Base-by-base conservation (phyloP, 371 early-diverging fungal genomes). In the Mortierella sp. region DNA sequence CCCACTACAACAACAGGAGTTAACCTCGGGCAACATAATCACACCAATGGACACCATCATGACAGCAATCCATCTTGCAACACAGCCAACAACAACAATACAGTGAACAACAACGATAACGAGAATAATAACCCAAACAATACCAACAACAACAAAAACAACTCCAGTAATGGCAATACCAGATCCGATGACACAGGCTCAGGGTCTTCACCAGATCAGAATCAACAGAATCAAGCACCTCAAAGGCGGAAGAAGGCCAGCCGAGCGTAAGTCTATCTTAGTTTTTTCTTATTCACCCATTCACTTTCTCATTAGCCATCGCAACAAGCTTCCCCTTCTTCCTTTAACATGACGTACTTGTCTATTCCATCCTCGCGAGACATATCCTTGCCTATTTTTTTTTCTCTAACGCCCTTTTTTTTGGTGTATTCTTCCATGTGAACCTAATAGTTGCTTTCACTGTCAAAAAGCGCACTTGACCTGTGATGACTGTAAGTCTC, bases 381-480 rank as follows among this genome's bases (percentile, higher is more conserved):
- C 15, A 39, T 14, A 15, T 30, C 46, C 37, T 30, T 34, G 49
- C 8, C 37, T 37, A 26, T 37, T 37, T 47, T 23, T 31, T 61
- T 31, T 28, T 39, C 39, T 39, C 17, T 48, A 15, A 19, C 34
- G 14, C 49, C 15, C 28, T n/a, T n/a, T n/a, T n/a, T n/a, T n/a
- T n/a, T n/a, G n/a, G n/a, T n/a, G n/a, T n/a, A n/a, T n/a, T n/a
- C n/a, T n/a, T n/a, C n/a, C n/a, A n/a, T n/a, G n/a, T n/a, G n/a
- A n/a, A n/a, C 9, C 21, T 49, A 32, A 14, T 63, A 73, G 75
- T 37, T 87, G 87, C 58, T 72, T 78, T 46, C 87, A 87, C 64
- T 87, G 87, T 56, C 83, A 83, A 64, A 87, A 85, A 79, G 87
- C 90, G 37, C 86, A 87, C 47, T 72, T 90, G 50, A 86, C 84